These are phyloP conservation scores for Wakefieldia striispora DNA, from an alignment of 768 basidiomycete species.

Conservation along the genomic window DNA sequence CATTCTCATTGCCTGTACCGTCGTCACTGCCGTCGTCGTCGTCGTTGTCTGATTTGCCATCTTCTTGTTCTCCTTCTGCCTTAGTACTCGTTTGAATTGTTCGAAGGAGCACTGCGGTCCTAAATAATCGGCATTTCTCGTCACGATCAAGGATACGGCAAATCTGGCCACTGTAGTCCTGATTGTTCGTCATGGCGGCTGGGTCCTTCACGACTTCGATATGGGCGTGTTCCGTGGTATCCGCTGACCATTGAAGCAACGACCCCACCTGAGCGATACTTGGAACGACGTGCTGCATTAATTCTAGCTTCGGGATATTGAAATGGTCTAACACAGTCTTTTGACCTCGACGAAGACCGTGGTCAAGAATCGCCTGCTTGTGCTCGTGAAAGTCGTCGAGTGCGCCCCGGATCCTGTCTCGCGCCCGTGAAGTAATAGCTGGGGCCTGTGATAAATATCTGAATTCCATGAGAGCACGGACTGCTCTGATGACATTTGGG, in stretches of 20 bases:
- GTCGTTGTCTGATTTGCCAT: too few species aligned
- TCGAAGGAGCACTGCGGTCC: too few species aligned
- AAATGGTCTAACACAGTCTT: constrained; percentile 32
- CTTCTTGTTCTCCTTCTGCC: too few species aligned
- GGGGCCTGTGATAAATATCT: constrained; percentile 34
- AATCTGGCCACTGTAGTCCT: constrained; percentile 31
- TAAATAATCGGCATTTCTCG: constrained; percentile 18
- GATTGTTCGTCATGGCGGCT: constrained; percentile 26
- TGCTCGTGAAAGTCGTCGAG: constrained; percentile 33
- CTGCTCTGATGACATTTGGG: constrained; percentile 27
- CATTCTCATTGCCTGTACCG: too few species aligned
- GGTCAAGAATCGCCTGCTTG: constrained; percentile 34
- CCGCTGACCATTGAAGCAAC: constrained; percentile 25
- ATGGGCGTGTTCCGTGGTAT: constrained; percentile 21
- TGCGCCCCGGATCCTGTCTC: constrained; percentile 16
- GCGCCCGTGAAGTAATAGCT: constrained; percentile 20
- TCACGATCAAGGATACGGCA: constrained; percentile 30
- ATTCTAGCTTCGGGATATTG: constrained; percentile 42
- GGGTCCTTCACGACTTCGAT: constrained; percentile 34
- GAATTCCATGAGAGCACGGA: constrained; percentile 39
- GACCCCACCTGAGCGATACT: constrained; percentile 31
- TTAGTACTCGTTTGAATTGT: too few species aligned
- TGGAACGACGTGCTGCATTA: constrained; percentile 33
- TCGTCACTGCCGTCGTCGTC: too few species aligned
- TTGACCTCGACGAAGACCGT: constrained; percentile 27